Evolutionary conservation across 805 yeast genomes (phyloP).

Genomic region (Isabelozyma rhagii): DNA sequence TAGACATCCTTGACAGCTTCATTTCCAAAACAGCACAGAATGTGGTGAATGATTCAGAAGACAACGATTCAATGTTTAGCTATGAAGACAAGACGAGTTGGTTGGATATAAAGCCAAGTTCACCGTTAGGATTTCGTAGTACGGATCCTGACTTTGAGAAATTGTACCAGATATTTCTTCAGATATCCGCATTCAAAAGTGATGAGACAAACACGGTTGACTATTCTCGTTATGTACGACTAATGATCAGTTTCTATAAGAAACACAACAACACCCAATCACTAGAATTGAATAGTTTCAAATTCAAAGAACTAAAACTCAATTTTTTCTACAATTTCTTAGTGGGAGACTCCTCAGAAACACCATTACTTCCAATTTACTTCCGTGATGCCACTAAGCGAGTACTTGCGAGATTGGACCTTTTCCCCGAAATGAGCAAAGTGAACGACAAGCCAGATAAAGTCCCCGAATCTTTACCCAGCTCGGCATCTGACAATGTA

Average conservation of each 20-base stretch:
- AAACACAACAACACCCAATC: constrained; percentile 12
- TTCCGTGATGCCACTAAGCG: constrained; percentile 9
- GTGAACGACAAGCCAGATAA: background rate
- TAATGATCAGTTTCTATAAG: constrained; percentile 20
- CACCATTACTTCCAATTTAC: constrained; percentile 12
- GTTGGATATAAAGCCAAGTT: background rate
- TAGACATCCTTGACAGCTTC: constrained; percentile 15
- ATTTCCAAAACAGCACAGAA: constrained; percentile 4
- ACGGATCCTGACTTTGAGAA: constrained; percentile 15
- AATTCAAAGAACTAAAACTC: constrained; percentile 13
- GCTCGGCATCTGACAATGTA: background rate
- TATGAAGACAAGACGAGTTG: constrained; percentile 6
- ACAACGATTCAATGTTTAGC: constrained; percentile 17
- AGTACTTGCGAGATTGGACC: constrained; percentile 8
- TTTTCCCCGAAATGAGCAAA: constrained; percentile 16
- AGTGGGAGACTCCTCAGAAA: constrained; percentile 9
- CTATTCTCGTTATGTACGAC: constrained; percentile 11
- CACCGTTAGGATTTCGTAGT: constrained; percentile 11
- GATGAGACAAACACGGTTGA: constrained; percentile 4
- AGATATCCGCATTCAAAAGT: constrained; percentile 15
- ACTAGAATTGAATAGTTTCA: constrained; percentile 16
- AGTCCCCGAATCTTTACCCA: too few species aligned
- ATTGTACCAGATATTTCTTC: constrained; percentile 20
- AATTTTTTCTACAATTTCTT: constrained; percentile 15
- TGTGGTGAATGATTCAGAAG: constrained; percentile 4